A percentile compares a stretch with the other conserved stretches of the same genome.
Conservation (phyloP, 805 yeast species). For the Vanderwaltozyma yarrowii region DNA sequence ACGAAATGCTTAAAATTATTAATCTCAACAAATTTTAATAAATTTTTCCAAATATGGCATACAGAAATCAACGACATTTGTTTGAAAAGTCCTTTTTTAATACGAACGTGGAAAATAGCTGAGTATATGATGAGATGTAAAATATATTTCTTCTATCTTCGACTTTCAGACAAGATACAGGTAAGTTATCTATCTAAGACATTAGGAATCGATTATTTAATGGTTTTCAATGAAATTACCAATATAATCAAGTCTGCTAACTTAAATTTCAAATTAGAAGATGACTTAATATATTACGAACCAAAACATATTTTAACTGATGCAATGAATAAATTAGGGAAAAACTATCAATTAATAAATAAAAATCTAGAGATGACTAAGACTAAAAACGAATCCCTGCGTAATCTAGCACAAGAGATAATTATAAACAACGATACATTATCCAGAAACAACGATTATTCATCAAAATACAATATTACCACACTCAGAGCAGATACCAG, state of each 20-base stretch:
- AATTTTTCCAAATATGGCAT: constrained; percentile 20
- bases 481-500: background rate
- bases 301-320: constrained; percentile 3
- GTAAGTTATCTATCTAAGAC: constrained; percentile 19
- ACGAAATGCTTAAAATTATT: constrained; percentile 12
- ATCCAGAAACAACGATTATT: too few species aligned
- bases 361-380: background rate
- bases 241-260: constrained; percentile 12
- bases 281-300: constrained; percentile 9
- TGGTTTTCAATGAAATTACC: constrained; percentile 12
- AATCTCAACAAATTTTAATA: constrained; percentile 15
- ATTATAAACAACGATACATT: background rate
- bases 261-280: constrained; percentile 15
- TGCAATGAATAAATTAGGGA: background rate
- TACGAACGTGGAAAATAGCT: constrained; percentile 12
- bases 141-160: constrained; percentile 22
- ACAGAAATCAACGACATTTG: constrained; percentile 10
- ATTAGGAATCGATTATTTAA: constrained; percentile 10
- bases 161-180: constrained; percentile 15
- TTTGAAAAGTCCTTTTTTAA: constrained; percentile 11
- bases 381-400: background rate
- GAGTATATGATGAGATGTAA: constrained; percentile 17
- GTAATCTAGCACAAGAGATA: background rate
- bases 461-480: background rate
- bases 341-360: constrained; percentile 1